A percentile compares a stretch with the other conserved stretches of the same genome.
Conservation (phyloP, 768 basidiomycete genomes). For the Suillus subaureus region DNA sequence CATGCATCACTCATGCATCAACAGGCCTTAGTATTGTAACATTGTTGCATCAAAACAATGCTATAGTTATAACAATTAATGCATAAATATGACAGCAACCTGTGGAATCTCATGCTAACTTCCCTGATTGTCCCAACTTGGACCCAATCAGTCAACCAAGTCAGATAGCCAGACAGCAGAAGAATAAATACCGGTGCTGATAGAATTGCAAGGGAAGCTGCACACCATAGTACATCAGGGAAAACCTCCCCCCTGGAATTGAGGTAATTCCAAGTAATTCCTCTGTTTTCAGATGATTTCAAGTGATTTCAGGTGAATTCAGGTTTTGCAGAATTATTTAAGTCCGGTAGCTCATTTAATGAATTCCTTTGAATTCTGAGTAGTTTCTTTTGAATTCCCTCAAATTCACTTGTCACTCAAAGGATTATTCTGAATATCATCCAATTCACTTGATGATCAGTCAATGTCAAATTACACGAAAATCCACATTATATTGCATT, state of each 20-base stretch:
- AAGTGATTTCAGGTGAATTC: background rate
- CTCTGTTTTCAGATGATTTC: background rate
- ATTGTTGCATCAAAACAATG: background rate
- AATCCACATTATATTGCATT: background rate
- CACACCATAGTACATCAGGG: too few relatives aligned
- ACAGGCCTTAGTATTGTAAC: background rate
- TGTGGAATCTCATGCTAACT: too few relatives aligned
- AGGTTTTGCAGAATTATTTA: background rate
- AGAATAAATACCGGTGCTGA: too few relatives aligned
- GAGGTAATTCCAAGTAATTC: background rate
- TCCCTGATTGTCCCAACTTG: too few relatives aligned
- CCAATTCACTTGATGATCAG: background rate
- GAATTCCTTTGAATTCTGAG: background rate
- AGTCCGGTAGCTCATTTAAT: background rate
- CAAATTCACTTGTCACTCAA: too few relatives aligned
- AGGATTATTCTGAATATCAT: background rate
- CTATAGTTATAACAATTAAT: background rate
- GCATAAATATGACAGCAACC: too few relatives aligned
- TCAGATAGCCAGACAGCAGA: too few relatives aligned
- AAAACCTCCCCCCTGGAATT: constrained; percentile 28
- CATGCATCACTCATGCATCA: background rate
- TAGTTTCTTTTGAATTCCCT: background rate
- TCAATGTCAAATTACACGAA: background rate
- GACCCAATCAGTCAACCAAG: too few relatives aligned
- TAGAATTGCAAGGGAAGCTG: too few relatives aligned